Evolutionary conservation across 1,284 basidiomycete species (phyloP).

Genomic region (Gymnopus androsaceus): DNA sequence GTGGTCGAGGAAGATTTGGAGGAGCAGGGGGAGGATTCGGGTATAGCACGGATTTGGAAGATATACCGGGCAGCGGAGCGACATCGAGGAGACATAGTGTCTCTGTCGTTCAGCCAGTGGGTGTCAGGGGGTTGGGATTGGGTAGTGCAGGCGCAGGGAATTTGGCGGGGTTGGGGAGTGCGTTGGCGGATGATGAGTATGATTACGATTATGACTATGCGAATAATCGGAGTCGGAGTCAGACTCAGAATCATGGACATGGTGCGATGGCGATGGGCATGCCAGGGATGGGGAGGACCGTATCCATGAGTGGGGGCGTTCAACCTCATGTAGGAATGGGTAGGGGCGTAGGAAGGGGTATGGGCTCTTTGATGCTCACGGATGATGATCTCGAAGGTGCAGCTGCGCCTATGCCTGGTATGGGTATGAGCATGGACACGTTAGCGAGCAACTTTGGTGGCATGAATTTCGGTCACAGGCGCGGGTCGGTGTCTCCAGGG

Average conservation of each 20-base stretch:
- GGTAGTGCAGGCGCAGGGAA: no score
- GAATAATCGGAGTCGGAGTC: neutral
- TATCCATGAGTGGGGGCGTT: slow-evolving; percentile 2
- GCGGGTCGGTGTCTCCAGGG: slow-evolving; percentile 7
- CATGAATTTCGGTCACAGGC: slow-evolving; percentile 8
- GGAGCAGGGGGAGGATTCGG: slow-evolving; percentile 3
- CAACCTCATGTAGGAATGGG: neutral
- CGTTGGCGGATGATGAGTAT: slow-evolving; percentile 43
- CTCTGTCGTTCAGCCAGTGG: slow-evolving; percentile 76
- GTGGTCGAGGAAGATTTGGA: neutral
- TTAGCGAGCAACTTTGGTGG: neutral
- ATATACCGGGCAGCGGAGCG: slow-evolving; percentile 61
- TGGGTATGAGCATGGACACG: slow-evolving; percentile 6
- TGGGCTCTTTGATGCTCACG: slow-evolving; percentile 64
- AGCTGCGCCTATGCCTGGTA: slow-evolving; percentile 39
- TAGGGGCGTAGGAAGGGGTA: slow-evolving; percentile 21
- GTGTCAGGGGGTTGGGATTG: slow-evolving; percentile 72
- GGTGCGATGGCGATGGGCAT: slow-evolving; percentile 1
- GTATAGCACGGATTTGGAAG: slow-evolving; percentile 1
- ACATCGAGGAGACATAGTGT: slow-evolving; percentile 86
- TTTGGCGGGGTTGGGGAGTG: no score
- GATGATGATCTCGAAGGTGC: slow-evolving; percentile 75
- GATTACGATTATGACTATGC: slow-evolving; percentile 34
- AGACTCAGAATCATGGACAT: slow-evolving; percentile 16
- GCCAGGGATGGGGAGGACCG: slow-evolving; percentile 5